Conservation (phyloP, 2,329 filamentous ascomycete species). For the Talaromyces atroroseus region DNA sequence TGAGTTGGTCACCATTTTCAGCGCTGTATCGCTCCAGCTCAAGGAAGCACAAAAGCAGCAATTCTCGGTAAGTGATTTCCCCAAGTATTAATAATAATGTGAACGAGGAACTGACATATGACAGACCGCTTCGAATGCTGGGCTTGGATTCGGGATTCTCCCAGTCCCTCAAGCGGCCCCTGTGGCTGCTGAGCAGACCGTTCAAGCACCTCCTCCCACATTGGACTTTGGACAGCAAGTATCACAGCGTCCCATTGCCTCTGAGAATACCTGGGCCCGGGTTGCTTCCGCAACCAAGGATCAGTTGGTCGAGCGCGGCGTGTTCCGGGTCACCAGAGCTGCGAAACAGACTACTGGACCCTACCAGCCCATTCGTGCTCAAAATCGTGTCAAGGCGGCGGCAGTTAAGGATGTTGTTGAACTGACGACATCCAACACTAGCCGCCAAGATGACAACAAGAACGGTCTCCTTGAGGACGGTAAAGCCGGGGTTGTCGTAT, state of each 20-base stretch:
- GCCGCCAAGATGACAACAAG: neutral
- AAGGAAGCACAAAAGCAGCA: neutral
- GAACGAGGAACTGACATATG: neutral
- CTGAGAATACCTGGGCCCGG: neutral
- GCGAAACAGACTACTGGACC: neutral
- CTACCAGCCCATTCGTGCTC: neutral
- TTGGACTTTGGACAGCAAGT: neutral
- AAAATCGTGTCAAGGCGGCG: neutral
- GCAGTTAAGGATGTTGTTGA: neutral
- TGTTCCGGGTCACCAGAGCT: neutral
- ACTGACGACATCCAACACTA: neutral
- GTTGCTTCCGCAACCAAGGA: neutral
- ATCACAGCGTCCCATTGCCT: neutral
- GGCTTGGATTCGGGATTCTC: neutral
- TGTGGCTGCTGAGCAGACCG: neutral
- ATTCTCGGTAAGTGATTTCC: neutral
- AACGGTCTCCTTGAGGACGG: slow-evolving; percentile 19
- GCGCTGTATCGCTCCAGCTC: slow-evolving; percentile 20
- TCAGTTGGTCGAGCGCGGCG: neutral
- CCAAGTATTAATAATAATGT: neutral
- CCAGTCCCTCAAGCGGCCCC: neutral
- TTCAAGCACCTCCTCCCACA: neutral
- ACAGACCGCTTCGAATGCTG: neutral
- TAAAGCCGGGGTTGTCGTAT: slow-evolving; percentile 25
- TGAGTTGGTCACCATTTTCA: slow-evolving; percentile 21